Conservation (phyloP, 129 eudicot species). For the Tagetes erecta region DNA sequence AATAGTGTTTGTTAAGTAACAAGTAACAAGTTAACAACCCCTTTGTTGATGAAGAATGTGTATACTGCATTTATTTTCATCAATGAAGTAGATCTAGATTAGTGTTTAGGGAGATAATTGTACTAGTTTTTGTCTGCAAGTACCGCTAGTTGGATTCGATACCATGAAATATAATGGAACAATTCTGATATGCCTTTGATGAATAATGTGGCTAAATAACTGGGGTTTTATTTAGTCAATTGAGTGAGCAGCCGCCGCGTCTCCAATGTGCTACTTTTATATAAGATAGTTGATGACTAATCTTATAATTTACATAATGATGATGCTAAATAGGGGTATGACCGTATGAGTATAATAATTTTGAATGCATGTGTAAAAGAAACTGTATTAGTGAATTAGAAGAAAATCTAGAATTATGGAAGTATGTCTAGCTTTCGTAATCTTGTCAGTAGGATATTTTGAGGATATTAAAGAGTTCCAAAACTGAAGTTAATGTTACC, state of each 20-base stretch:
- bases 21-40: background rate
- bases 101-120: background rate
- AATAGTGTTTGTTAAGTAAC: background rate
- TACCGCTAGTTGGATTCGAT: background rate
- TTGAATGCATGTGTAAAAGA: background rate
- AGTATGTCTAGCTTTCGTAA: too few relatives aligned
- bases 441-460: background rate
- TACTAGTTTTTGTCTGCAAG: background rate
- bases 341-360: background rate
- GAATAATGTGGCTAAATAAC: slow-evolving; percentile 9
- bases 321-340: background rate
- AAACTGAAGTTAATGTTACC: background rate
- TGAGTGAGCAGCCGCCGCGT: background rate
- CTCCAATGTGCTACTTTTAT: background rate
- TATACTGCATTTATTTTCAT: background rate
- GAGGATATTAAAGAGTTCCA: background rate
- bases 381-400: background rate
- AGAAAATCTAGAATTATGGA: too few relatives aligned
- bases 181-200: background rate
- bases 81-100: slow-evolving; percentile 1
- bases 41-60: background rate
- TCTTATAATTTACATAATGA: slow-evolving; percentile 1
- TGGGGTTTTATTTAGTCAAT: background rate
- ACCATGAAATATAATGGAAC: background rate
- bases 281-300: background rate